phyloP scores from a whole-genome alignment of 441 rosid species.

The Jatropha podagrica region DNA sequence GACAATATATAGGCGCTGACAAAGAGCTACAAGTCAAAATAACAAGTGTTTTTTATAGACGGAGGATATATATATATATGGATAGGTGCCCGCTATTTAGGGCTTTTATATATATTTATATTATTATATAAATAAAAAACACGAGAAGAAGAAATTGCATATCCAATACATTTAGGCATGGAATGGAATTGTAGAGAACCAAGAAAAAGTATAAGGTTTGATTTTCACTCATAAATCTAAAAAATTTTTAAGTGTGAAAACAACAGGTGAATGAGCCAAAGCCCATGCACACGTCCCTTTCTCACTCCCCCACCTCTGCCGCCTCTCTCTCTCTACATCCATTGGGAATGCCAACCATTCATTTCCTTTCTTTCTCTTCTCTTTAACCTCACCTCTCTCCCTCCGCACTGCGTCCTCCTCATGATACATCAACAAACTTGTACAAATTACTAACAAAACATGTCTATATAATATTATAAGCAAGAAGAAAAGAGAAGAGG shows the following conservation, averaged over 20 bases:
- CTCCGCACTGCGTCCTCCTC: slow-evolving; percentile 4
- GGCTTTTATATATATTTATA: slow-evolving; percentile 23
- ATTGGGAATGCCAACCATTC: slow-evolving; percentile 63
- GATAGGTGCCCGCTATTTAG: slow-evolving; percentile 26
- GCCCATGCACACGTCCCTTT: slow-evolving; percentile 96
- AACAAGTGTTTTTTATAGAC: neutral
- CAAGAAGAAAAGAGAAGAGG: neutral
- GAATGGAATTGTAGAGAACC: slow-evolving; percentile 64
- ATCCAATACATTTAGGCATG: too few relatives aligned
- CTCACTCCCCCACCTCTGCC: slow-evolving; percentile 73
- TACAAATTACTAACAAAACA: slow-evolving; percentile 11
- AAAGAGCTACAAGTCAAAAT: slow-evolving; percentile 21
- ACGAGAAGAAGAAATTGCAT: too few relatives aligned
- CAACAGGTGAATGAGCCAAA: slow-evolving; percentile 82
- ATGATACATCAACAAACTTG: slow-evolving; percentile 20
- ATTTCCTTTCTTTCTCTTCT: slow-evolving; percentile 20
- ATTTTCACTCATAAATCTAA: slow-evolving; percentile 8
- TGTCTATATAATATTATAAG: neutral
- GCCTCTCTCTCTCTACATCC: slow-evolving; percentile 42
- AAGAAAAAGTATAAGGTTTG: slow-evolving; percentile 24
- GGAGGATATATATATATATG: neutral
- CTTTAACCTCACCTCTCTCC: slow-evolving; percentile 10
- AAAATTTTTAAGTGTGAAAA: slow-evolving; percentile 54
- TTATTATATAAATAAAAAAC: too few relatives aligned
- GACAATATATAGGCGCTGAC: neutral